Evolutionary conservation across 805 yeast genomes (phyloP).

Genomic region (Danielia reshetovae): DNA sequence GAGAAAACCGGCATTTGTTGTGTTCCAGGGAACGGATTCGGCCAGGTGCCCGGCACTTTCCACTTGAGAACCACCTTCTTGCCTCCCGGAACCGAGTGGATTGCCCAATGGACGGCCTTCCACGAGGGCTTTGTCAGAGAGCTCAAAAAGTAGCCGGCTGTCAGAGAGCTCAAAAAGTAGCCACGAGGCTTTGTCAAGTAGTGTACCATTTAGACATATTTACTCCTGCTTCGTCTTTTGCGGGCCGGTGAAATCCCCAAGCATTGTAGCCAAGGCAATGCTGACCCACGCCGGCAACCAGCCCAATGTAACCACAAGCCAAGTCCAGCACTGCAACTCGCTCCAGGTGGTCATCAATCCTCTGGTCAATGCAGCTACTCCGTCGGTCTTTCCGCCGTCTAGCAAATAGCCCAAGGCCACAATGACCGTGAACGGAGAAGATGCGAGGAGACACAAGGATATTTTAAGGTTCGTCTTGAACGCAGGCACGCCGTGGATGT

Average conservation of each 20-base stretch:
- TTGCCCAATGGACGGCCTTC: conserved; percentile 70
- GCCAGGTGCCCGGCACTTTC: conserved; percentile 83
- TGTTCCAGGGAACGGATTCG: conserved; percentile 97
- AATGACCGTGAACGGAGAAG: conserved; percentile 49
- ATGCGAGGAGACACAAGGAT: conserved; percentile 32
- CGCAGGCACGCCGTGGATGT: conserved; percentile 4
- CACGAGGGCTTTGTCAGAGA: conserved; percentile 66
- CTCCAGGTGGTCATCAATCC: conserved; percentile 63
- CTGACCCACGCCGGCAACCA: conserved; percentile 83
- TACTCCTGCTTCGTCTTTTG: conserved; percentile 2
- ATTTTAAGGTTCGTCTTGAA: conserved; percentile 23
- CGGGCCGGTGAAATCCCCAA: conserved; percentile 24
- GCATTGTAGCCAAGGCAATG: conserved; percentile 23
- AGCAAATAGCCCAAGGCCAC: conserved; percentile 24
- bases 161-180: too few relatives aligned
- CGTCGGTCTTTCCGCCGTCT: conserved; percentile 23
- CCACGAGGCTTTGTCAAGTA: too few relatives aligned
- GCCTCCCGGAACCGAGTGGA: conserved; percentile 94
- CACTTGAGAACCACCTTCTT: conserved; percentile 95
- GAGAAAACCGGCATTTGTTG: conserved; percentile 93
- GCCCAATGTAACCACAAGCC: conserved; percentile 67
- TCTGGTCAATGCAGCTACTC: conserved; percentile 39
- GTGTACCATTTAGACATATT: too few relatives aligned
- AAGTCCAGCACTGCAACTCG: conserved; percentile 78
- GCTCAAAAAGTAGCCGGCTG: conserved; percentile 35